These are phyloP conservation scores for Lathyrus oleraceus DNA, from an alignment of 306 rosid genomes.

Conservation along the genomic window DNA sequence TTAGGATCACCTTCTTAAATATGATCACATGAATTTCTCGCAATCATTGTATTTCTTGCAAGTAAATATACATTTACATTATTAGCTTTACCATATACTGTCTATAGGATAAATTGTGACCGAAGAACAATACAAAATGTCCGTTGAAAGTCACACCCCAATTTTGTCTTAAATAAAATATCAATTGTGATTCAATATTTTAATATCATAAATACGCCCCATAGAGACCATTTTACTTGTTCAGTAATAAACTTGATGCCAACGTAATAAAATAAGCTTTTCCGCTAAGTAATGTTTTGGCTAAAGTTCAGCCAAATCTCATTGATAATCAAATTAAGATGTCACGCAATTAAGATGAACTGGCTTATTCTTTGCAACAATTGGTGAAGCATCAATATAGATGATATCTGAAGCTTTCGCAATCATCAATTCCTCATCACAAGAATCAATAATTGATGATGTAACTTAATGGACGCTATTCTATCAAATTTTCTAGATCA, in stretches of 20 bases:
- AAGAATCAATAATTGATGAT: background rate
- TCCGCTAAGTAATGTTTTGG: background rate
- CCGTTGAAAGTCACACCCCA: too few relatives aligned
- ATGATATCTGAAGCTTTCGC: background rate
- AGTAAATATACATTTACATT: too few relatives aligned
- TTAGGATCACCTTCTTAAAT: too few relatives aligned
- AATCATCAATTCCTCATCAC: constrained; percentile 2
- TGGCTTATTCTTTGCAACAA: background rate
- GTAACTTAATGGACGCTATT: too few relatives aligned
- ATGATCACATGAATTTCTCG: too few relatives aligned
- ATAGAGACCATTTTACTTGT: background rate
- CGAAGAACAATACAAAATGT: too few relatives aligned
- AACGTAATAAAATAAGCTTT: background rate
- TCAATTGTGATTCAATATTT: background rate
- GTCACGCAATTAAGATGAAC: background rate
- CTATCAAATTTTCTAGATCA: too few relatives aligned
- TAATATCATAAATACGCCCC: background rate
- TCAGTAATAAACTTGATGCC: background rate
- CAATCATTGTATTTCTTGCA: too few relatives aligned
- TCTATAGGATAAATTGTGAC: too few relatives aligned
- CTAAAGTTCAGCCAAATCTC: background rate
- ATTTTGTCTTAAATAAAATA: too few relatives aligned
- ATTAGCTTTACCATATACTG: too few relatives aligned
- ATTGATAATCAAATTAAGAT: background rate
- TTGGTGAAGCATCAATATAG: background rate